Base-by-base conservation (phyloP, 441 rosid genomes). In the Euphorbia schlechtendalii region DNA sequence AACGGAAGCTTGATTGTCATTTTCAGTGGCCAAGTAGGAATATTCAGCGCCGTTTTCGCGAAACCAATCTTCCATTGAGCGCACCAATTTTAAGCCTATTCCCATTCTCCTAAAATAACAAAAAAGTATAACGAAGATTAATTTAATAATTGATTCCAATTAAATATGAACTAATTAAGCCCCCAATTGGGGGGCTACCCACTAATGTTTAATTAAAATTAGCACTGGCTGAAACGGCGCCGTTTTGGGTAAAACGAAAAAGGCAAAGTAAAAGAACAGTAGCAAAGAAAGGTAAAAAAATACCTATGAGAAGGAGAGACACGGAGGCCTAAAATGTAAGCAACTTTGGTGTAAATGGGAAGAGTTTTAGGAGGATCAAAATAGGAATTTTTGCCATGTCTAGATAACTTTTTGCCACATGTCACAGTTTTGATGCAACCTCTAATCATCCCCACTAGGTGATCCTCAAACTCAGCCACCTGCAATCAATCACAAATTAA, bases 401-500 rank as follows among this genome's bases (percentile, higher is more conserved):
- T 71, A 10, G 78, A 67, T 56, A 60, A 61, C 63, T 69, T 89
- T 65, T 69, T 77, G 74, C 96, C 96, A 74, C 98, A 91, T 49
- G 99, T 89, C 71, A 84, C 96, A 80, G 94, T 89, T 73, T 94
- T 91, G 69, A 87, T 85, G 78, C 96, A 89, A 8, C 99, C 99
- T 55, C 99, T 81, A 45, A 91, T 85, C 92, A 94, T 84, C 22
- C 97, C 97, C 61, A 90, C 97, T 36, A 90, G 86, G 72, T 81
- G 95, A 52, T 76, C 86, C 57, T 84, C 85, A 38, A 86, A 75
- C 75, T 90, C 96, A 8, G 99, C 97, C 80, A 94, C 97, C 99
- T 93, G 14, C 4, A 40, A 40, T 32, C 34, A 32, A 2, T 32
- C 3, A 32, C n/a, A n/a, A n/a, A n/a, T n/a, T n/a, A n/a, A n/a